A percentile compares a stretch with the other conserved stretches of the same genome.
Conservation (phyloP, 2,329 filamentous ascomycete genomes). For the Microdochium paspali region DNA sequence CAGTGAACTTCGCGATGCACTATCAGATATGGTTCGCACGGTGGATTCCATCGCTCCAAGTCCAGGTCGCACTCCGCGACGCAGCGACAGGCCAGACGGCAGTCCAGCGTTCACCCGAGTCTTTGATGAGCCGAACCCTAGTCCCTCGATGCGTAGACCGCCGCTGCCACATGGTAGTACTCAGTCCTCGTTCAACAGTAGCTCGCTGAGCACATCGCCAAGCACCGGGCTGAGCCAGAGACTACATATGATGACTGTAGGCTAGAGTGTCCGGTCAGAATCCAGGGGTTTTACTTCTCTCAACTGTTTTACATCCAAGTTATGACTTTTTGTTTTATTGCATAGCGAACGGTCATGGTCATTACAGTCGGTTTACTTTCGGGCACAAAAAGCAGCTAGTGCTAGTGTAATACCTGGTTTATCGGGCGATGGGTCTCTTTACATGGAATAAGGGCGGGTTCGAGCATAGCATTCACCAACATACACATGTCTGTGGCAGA, state of each 20-base stretch:
- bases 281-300: no score
- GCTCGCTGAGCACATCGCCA: slow-evolving; percentile 43
- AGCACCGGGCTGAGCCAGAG: slow-evolving; percentile 39
- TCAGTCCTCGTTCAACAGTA: slow-evolving; percentile 39
- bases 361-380: background rate
- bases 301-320: slow-evolving; percentile 15
- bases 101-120: slow-evolving; percentile 61
- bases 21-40: slow-evolving; percentile 50
- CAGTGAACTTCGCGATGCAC: slow-evolving; percentile 45
- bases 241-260: slow-evolving; percentile 58
- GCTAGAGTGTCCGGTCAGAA: slow-evolving; percentile 19
- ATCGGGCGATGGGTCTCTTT: background rate
- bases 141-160: slow-evolving; percentile 37
- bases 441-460: background rate
- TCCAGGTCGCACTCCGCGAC: slow-evolving; percentile 39
- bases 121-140: slow-evolving; percentile 52
- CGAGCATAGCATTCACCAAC: background rate
- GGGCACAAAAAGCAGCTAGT: background rate
- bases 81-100: slow-evolving; percentile 37
- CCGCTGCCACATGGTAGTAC: slow-evolving; percentile 39
- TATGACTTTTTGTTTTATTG: slow-evolving; percentile 23
- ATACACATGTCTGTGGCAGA: background rate
- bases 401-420: background rate
- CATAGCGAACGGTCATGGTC: slow-evolving; percentile 25
- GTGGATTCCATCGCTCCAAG: slow-evolving; percentile 50